Evolutionary conservation across 2,329 filamentous ascomycete species (phyloP), one percentile per base, ranked within the genome.

Genomic region (Rhynchosporium secalis): DNA sequence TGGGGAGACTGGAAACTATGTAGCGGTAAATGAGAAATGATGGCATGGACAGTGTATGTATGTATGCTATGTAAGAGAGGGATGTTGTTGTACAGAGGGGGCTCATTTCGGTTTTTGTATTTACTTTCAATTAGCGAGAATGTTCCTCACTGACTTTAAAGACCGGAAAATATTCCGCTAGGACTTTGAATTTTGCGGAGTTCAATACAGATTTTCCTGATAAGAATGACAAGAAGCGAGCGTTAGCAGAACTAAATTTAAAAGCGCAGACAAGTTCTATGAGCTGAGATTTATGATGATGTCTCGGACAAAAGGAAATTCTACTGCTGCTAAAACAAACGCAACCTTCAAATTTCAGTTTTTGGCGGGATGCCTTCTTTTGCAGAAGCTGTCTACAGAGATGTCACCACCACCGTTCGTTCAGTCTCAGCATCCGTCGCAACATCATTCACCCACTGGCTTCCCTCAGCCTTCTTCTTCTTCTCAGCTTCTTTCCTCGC

Each of bases 71-170:
- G 10, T 15, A 20, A 33, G 26, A 13, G 40, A 20, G 29, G 6
- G 20, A n/a, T 56, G 33, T 20, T 29, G 20, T 15, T 40, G 31
- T 40, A 54, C 28, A 54, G 38, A 41, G n/a, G n/a, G 20, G 51
- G 29, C 45, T 56, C 38, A 40, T 7, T 56, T 56, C 54, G 31
- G 12, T 15, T 56, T 40, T 46, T 56, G 54, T 45, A 56, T 56
- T 45, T 56, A 56, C 47, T 51, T 10, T 51, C 47, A 31, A 31
- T 51, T 33, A 8, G 2, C 15, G 26, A 46, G 33, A 36, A 10
- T 36, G 33, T 36, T 4, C 6, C 7, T 46, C 7, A 9, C 5
- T 20, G 7, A 20, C n/a, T 20, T 26, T 3, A 46, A 20, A 9
- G 9, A 46, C 20, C 20, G 43, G 4, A 7, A 20, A n/a, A 26